Conservation (phyloP, 2,329 filamentous ascomycete genomes). For the Epichloe aotearoae region DNA sequence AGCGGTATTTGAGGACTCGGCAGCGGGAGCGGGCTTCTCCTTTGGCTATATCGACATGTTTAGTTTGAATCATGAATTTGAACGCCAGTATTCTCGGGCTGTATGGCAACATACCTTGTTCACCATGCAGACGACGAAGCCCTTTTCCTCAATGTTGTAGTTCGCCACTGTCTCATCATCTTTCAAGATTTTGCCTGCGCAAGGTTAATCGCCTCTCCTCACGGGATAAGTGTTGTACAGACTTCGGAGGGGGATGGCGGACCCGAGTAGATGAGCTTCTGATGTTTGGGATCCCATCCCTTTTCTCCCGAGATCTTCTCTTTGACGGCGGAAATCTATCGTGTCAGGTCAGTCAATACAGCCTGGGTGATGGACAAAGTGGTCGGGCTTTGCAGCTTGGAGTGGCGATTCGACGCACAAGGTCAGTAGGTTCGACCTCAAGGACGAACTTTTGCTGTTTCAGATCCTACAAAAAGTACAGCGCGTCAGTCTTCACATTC, state of each 20-base stretch:
- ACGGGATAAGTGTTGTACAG: slow-evolving; percentile 1
- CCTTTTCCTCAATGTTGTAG: slow-evolving; percentile 99
- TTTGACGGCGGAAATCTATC: slow-evolving; percentile 78
- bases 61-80: not conserved
- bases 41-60: slow-evolving; percentile 22
- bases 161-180: slow-evolving; percentile 94
- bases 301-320: slow-evolving; percentile 85
- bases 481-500: not conserved
- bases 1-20: slow-evolving; percentile 47
- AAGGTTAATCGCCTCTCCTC: slow-evolving; percentile 10
- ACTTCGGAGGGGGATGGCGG: slow-evolving; percentile 18
- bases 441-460: slow-evolving; percentile 98
- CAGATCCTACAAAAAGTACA: slow-evolving; percentile 53
- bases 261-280: slow-evolving; percentile 99
- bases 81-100: not conserved
- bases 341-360: slow-evolving; percentile 4
- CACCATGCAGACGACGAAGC: slow-evolving; percentile 97
- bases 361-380: slow-evolving; percentile 5
- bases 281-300: slow-evolving; percentile 78
- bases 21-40: slow-evolving; percentile 49
- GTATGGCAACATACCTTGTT: slow-evolving; percentile 57
- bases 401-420: slow-evolving; percentile 47
- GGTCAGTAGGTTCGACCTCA: slow-evolving; percentile 85
- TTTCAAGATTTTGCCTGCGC: slow-evolving; percentile 86
- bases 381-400: slow-evolving; percentile 9